Evolutionary conservation across 257 asterid species (phyloP).

Genomic region (Jasminum sambac): DNA sequence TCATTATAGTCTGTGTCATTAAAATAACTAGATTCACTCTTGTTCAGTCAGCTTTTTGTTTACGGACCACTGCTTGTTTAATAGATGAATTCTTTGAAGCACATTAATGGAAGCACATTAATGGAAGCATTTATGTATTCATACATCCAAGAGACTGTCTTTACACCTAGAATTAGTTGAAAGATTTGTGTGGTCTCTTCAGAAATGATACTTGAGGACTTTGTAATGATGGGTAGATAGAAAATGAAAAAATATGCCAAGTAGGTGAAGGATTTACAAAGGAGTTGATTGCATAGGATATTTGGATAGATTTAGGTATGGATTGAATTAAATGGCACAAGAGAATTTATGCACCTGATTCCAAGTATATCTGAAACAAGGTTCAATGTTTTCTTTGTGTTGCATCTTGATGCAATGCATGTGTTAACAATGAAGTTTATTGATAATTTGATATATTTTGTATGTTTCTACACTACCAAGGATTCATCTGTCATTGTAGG

Average conservation of each 20-base stretch:
- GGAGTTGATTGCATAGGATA: background rate
- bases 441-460: background rate
- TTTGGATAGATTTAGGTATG: background rate
- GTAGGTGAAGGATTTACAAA: background rate
- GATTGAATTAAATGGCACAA: background rate
- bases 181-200: background rate
- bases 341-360: background rate
- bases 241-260: background rate
- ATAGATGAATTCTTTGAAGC: background rate
- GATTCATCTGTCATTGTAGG: background rate
- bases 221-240: background rate
- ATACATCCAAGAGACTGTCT: background rate
- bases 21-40: too few species aligned
- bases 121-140: background rate
- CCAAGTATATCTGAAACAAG: background rate
- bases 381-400: background rate
- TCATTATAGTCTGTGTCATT: too few species aligned
- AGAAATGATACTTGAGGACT: background rate
- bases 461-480: conserved; percentile 7
- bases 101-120: background rate
- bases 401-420: background rate
- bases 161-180: background rate
- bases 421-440: background rate
- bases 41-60: background rate
- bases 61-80: background rate